Conservation (phyloP, 2,329 filamentous ascomycete genomes). For the Ceratocystis cacaofunesta region DNA sequence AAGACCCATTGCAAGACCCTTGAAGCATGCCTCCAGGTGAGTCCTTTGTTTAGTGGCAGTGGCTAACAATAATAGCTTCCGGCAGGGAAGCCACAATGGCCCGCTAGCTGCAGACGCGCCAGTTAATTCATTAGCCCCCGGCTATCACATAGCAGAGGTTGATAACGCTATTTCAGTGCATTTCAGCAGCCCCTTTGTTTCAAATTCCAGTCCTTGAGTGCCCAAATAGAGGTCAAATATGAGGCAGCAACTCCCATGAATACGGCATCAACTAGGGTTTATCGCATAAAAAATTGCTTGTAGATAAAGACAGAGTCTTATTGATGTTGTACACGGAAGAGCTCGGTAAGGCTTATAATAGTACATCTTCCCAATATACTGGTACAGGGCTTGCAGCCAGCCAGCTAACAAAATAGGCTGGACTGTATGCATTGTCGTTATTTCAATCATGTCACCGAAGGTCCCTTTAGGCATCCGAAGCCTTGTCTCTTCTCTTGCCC, state of each 20-base stretch:
- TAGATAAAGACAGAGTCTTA: conserved; percentile 1
- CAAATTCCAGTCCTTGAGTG: not conserved
- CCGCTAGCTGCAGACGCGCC: not conserved
- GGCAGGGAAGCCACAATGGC: not conserved
- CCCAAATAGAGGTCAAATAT: not conserved
- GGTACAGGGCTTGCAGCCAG: conserved; percentile 11
- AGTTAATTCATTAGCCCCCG: not conserved
- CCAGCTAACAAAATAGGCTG: not conserved
- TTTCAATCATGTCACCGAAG: not conserved
- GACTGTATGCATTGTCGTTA: not conserved
- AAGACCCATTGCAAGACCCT: not conserved
- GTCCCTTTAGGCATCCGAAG: conserved; percentile 13
- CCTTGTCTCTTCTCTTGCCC: conserved; percentile 68
- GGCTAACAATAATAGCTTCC: not conserved
- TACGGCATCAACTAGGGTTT: not conserved
- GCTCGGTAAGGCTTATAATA: not conserved
- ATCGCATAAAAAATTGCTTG: not conserved
- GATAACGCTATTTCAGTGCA: not conserved
- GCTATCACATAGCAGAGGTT: not conserved
- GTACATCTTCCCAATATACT: conserved; percentile 12
- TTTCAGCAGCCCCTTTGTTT: conserved; percentile 4
- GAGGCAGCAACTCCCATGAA: not conserved
- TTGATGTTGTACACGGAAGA: conserved; percentile 15
- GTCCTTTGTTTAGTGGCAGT: not conserved
- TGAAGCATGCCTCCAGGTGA: not conserved